Evolutionary conservation across 176 grass and related monocot species (phyloP), one percentile per base, ranked within the genome.

Genomic region (Oryza rufipogon): DNA sequence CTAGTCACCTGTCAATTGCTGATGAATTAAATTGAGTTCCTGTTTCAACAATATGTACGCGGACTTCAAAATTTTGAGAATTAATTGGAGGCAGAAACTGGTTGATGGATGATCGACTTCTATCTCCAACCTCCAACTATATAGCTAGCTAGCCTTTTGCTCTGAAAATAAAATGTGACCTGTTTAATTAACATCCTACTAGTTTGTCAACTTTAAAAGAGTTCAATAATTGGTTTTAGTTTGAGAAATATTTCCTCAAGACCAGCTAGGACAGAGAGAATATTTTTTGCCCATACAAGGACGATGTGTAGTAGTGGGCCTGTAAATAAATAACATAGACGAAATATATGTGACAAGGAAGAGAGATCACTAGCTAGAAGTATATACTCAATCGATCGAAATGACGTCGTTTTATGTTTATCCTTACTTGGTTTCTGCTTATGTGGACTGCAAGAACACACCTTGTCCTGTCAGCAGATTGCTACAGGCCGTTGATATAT

Each of bases 401-500:
- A 83, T 74, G 68, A 36, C 39, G 38, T 70, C 17, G 52, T 56
- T 87, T 66, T 87, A 84, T 87, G 70, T 64, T 76, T 84, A 66
- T 80, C 74, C 71, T 45, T 76, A 17, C 52, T 23, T 44, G 80
- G 58, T 2, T 61, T 45, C 2, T 84, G 70, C 76, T 66, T 87
- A 58, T 87, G 81, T 91, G 89, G 80, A 87, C 76, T 75, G 30
- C 51, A 61, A 42, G 11, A 81, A 75, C 64, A 51, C 38, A 56
- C 19, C 75, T 66, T 84, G 81, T 91, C 81, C 33, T 70, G 23
- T 84, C 89, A 80, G 47, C 48, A 51, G 72, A 86, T 75, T 15
- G 84, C 75, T 71, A 90, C 70, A 88, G 54, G 61, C 4, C 1
- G n/a, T 23, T 52, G 85, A 87, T 83, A 58, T 58, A 58, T 58